Percentiles rank a stretch among this genome's conserved stretches.
Evolutionary conservation across 257 asterid species (phyloP).

Genomic region (Petrea volubilis): DNA sequence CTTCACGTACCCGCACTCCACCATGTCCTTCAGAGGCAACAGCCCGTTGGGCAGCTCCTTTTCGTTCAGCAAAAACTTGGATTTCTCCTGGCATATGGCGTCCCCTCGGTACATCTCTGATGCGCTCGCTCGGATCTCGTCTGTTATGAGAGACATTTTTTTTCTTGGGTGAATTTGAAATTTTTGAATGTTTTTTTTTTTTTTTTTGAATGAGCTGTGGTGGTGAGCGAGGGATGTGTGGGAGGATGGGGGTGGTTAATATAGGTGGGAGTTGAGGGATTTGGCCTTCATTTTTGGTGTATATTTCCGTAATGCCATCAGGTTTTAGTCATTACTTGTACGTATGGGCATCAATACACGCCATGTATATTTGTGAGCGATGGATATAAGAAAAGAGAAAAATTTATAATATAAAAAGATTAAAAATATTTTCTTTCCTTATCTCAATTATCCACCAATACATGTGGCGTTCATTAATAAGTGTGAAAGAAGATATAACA

Average conservation of each 20-base stretch:
- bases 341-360: background rate
- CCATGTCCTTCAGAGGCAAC: constrained; percentile 57
- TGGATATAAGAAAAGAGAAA: too few relatives aligned
- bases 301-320: constrained; percentile 31
- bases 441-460: too few relatives aligned
- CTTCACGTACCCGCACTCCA: constrained; percentile 56
- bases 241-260: constrained; percentile 10
- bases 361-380: too few relatives aligned
- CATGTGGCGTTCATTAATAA: too few relatives aligned
- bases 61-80: constrained; percentile 49
- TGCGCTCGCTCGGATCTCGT: constrained; percentile 50
- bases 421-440: too few relatives aligned
- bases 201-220: background rate
- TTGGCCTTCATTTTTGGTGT: constrained; percentile 23
- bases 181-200: too few relatives aligned
- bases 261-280: constrained; percentile 14
- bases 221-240: background rate
- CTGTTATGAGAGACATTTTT: constrained; percentile 52
- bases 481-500: too few relatives aligned
- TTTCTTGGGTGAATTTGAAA: background rate
- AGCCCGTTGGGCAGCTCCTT: constrained; percentile 59
- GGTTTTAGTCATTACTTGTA: too few relatives aligned
- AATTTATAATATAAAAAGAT: too few relatives aligned
- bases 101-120: constrained; percentile 59
- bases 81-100: constrained; percentile 54